Evolutionary conservation across 306 rosid genomes (phyloP).

Genomic region (Glycine latifolia): DNA sequence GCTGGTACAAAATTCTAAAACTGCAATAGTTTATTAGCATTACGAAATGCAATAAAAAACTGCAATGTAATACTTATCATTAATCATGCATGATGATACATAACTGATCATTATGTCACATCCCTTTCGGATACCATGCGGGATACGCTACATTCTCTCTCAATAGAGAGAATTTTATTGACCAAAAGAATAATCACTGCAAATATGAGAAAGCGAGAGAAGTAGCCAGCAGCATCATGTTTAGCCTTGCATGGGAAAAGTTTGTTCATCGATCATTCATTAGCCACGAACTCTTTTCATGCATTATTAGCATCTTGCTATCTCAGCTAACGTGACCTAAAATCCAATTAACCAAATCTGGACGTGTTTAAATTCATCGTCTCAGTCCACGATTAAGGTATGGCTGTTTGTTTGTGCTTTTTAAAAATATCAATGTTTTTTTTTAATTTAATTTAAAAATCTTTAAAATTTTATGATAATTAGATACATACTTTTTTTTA

Average conservation of each 20-base stretch:
- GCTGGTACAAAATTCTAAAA: constrained; percentile 27
- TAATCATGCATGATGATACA: constrained; percentile 22
- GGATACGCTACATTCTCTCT: constrained; percentile 1
- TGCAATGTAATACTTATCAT: neutral
- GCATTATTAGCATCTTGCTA: constrained; percentile 32
- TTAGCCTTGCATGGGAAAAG: constrained; percentile 47
- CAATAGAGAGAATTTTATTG: constrained; percentile 32
- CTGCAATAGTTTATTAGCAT: constrained; percentile 36
- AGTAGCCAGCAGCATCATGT: constrained; percentile 34
- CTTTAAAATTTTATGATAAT: too few relatives aligned
- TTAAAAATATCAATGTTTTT: neutral
- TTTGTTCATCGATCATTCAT: constrained; percentile 26
- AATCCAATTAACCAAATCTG: constrained; percentile 33
- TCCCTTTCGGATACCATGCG: constrained; percentile 17
- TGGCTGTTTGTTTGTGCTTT: constrained; percentile 5
- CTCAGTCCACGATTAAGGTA: constrained; percentile 24
- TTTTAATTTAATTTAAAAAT: too few relatives aligned
- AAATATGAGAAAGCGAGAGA: constrained; percentile 40
- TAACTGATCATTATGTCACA: neutral
- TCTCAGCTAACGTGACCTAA: constrained; percentile 36
- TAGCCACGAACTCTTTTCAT: constrained; percentile 29
- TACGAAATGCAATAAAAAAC: constrained; percentile 26
- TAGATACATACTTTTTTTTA: too few relatives aligned
- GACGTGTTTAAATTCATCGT: constrained; percentile 33
- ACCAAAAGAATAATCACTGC: constrained; percentile 40